These are phyloP conservation scores for Populus tomentosa DNA, from an alignment of 441 rosid genomes.

Conservation along the genomic window DNA sequence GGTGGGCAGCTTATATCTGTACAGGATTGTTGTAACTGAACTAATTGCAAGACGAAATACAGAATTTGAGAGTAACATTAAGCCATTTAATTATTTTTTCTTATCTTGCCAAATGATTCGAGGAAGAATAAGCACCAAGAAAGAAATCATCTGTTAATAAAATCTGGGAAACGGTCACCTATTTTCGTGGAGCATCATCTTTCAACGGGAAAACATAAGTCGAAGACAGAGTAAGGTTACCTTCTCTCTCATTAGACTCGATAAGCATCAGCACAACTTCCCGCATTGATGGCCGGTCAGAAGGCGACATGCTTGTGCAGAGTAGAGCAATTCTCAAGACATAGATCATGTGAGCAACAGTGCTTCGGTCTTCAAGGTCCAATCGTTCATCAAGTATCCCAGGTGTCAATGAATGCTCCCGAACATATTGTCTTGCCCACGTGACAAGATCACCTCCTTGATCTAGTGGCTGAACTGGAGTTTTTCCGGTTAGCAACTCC, in stretches of 20 bases:
- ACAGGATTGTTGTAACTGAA: conserved; percentile 21
- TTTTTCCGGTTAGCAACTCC: conserved; percentile 80
- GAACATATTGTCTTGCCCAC: conserved; percentile 58
- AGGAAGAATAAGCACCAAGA: conserved; percentile 17
- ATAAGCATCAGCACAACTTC: conserved; percentile 82
- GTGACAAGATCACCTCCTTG: conserved; percentile 91
- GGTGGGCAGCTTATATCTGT: conserved; percentile 27
- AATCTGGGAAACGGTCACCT: conserved; percentile 13
- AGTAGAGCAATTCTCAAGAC: conserved; percentile 72
- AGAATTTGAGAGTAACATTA: conserved; percentile 7
- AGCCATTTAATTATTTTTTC: neutral
- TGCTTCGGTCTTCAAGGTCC: conserved; percentile 55
- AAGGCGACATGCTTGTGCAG: conserved; percentile 72
- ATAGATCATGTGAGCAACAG: conserved; percentile 62
- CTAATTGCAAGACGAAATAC: conserved; percentile 7
- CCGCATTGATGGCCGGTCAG: conserved; percentile 89
- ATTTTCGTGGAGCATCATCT: conserved; percentile 21
- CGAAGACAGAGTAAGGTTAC: conserved; percentile 37
- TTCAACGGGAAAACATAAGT: conserved; percentile 38
- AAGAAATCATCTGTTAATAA: conserved; percentile 12
- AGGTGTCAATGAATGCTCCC: conserved; percentile 46
- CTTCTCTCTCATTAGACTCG: conserved; percentile 70
- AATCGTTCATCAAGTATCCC: conserved; percentile 65
- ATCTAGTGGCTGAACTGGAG: conserved; percentile 84
- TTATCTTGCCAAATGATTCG: conserved; percentile 13